These are phyloP conservation scores for Zizania latifolia DNA, from an alignment of 176 grass and related monocot genomes.

Conservation along the genomic window DNA sequence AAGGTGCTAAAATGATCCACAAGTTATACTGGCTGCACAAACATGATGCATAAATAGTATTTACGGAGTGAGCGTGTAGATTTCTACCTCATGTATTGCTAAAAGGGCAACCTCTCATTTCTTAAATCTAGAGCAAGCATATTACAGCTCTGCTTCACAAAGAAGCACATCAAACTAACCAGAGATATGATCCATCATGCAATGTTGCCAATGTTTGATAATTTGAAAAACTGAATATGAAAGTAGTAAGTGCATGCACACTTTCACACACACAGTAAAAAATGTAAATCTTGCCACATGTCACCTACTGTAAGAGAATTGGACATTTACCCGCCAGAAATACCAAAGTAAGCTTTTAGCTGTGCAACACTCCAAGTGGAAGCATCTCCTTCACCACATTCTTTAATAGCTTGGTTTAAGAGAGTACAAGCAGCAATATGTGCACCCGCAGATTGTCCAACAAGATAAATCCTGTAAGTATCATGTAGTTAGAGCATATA, in stretches of 20 bases:
- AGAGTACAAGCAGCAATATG: constrained; percentile 90
- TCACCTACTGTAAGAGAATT: neutral
- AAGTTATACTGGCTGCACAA: neutral
- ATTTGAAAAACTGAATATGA: neutral
- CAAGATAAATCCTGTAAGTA: constrained; percentile 74
- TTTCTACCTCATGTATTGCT: neutral
- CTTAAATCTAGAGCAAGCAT: constrained; percentile 17
- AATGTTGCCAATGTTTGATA: neutral
- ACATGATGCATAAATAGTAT: neutral
- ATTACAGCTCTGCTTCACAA: neutral
- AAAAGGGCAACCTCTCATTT: neutral
- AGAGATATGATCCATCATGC: neutral
- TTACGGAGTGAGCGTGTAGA: neutral
- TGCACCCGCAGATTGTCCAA: constrained; percentile 95
- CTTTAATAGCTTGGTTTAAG: constrained; percentile 75
- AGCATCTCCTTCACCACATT: constrained; percentile 66
- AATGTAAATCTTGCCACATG: neutral
- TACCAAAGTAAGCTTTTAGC: constrained; percentile 90
- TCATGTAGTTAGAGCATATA: constrained; percentile 11
- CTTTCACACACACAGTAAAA: neutral
- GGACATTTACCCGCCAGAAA: constrained; percentile 84
- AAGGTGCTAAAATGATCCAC: neutral
- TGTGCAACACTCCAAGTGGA: constrained; percentile 72
- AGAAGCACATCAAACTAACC: neutral
- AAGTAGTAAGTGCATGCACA: neutral